A percentile compares a stretch with the other conserved stretches of the same genome.
These are phyloP conservation scores for Aspergillus sp. DNA, from an alignment of 2,329 filamentous ascomycete genomes.

Conservation along the genomic window DNA sequence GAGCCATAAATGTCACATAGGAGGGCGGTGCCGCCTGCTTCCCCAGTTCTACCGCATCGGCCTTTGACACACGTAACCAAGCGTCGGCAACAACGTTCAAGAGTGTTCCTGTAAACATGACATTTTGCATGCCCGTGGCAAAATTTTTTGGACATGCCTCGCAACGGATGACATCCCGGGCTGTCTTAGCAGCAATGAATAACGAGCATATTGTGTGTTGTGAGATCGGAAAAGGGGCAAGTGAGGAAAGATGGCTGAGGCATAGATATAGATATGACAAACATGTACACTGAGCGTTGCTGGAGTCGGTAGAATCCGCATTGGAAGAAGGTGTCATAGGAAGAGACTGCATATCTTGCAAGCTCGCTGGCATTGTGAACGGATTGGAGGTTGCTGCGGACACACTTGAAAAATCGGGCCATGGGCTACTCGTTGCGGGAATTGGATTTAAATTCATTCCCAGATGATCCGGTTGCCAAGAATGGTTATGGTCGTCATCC, in stretches of 20 bases:
- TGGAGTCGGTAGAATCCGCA: neutral
- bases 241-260: conserved; percentile 37
- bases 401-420: conserved; percentile 39
- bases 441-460: conserved; percentile 18
- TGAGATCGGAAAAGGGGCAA: conserved; percentile 39
- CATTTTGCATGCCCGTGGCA: conserved; percentile 39
- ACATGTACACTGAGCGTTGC: conserved; percentile 29
- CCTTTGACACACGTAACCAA: conserved; percentile 37
- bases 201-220: conserved; percentile 40
- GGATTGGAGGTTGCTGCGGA: conserved; percentile 26
- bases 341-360: conserved; percentile 15
- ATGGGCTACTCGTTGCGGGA: conserved; percentile 26
- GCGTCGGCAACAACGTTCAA: conserved; percentile 41
- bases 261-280: conserved; percentile 41
- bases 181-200: conserved; percentile 38
- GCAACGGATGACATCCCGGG: conserved; percentile 39
- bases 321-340: conserved; percentile 19
- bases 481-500: conserved; percentile 21
- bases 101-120: conserved; percentile 43
- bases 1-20: conserved; percentile 21
- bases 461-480: conserved; percentile 16
- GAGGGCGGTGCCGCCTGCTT: conserved; percentile 27
- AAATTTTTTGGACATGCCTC: conserved; percentile 37
- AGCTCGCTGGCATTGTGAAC: conserved; percentile 14
- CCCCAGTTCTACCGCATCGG: conserved; percentile 32